Evolutionary conservation across 306 rosid genomes (phyloP), one percentile per base, ranked within the genome.

Genomic region (Lagenaria siceraria): DNA sequence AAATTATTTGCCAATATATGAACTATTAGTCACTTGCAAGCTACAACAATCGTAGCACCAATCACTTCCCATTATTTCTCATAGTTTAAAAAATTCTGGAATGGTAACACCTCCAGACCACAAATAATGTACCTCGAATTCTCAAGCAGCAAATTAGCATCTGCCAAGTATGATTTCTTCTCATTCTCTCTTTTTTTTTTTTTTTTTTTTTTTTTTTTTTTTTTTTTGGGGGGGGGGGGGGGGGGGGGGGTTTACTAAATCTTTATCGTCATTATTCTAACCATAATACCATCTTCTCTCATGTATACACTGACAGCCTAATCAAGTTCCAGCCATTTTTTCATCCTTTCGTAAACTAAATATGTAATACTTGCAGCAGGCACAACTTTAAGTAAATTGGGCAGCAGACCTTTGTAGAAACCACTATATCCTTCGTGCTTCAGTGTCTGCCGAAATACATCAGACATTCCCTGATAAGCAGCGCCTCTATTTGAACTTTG

Each of bases 361-460:
- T 95, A 95, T 38, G 97, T 92, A 84, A 95, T 90, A 78, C 97
- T 95, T 80, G 98, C 98, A 1, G 97, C 88, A 2, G 97, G 97
- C 46, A 95, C 97, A 59, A 95, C 97, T 88, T 95, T 95, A 77
- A 95, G 97, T 72, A 95, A 80, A 84, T 89, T 92, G 19, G 98
- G 98, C 82, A 95, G 86, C 75, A 95, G 76, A 81, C 98, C 98
- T 84, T 95, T 95, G 89, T 90, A 95, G 88, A 95, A 92, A 63
- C 98, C 98, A 82, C 89, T 62, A 22, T 72, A 74, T 43, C 98
- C 97, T 84, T 95, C 97, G 52, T 46, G 81, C 81, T 87, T 29
- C 76, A 90, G 48, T 65, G 98, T 95, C 93, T 85, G 90, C 91
- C 89, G 80, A 87, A 95, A 95, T 74, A 92, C 96, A 85, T 95